Evolutionary conservation across 202 grass and related monocot species (phyloP), one percentile per base, ranked within the genome.

Genomic region (Carex sylvatica): DNA sequence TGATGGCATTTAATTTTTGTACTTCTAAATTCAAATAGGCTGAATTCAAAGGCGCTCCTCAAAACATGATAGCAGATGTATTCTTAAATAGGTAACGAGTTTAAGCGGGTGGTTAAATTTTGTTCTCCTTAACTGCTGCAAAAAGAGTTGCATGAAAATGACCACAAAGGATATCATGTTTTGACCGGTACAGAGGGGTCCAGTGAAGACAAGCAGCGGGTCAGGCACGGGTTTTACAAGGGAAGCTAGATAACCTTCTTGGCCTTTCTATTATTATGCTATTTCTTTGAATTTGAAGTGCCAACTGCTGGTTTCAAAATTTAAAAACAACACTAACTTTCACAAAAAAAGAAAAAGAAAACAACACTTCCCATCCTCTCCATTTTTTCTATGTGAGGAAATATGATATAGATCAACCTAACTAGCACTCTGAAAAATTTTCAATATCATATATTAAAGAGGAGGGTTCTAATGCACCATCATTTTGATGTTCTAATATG

Each of bases 31-130:
- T 24, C 18, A 2, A 64, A 62, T 3, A 80, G 46, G 77, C 77
- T 76, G 26, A n/a, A 30, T 55, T 18, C 56, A 33, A 56, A 56
- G 72, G 72, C 72, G 51, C 46, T 76, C 71, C 71, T 75, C 15
- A 33, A 56, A 76, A 76, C 72, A 76, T 76, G 72, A 35, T 56
- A 33, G 14, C 24, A 35, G 72, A 76, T 76, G 11, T 9, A 35
- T 55, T 56, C 24, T 56, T 76, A 76, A 56, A 76, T 76, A 56
- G 12, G 7, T 55, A 75, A 53, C n/a, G 26, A 33, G 26, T 62
- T 42, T 10, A 18, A 40, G 16, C 65, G 38, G 5, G 15, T 69
- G 4, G 15, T 69, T 40, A 69, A 38, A 46, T 69, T 75, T 28
- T 26, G 12, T 31, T 55, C 5, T 75, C 14, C 24, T 9, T 55